Evolutionary conservation across 805 yeast genomes (phyloP).

Genomic region (Scheffersomyces spartinae): DNA sequence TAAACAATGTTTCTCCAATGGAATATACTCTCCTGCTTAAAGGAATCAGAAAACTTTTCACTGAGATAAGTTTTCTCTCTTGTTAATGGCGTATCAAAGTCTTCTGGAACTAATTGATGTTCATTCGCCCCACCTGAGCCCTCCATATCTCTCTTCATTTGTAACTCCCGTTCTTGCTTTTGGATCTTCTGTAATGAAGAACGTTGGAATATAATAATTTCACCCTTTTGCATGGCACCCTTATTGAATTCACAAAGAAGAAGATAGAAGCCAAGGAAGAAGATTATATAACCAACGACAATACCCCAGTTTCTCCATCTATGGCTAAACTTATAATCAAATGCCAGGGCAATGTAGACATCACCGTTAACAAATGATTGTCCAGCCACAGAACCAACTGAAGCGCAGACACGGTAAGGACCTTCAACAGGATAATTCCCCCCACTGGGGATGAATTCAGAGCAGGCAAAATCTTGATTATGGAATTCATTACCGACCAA

Average conservation of each 20-base stretch:
- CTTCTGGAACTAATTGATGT: constrained; percentile 3
- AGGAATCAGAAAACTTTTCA: constrained; percentile 8
- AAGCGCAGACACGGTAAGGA: constrained; percentile 10
- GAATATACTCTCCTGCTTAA: constrained; percentile 51
- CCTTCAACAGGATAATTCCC: constrained; percentile 12
- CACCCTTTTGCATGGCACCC: constrained; percentile 64
- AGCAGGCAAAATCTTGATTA: constrained; percentile 34
- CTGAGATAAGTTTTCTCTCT: constrained; percentile 4
- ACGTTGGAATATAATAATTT: constrained; percentile 47
- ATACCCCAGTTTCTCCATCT: constrained; percentile 63
- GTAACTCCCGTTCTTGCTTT: constrained; percentile 21
- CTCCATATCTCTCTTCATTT: constrained; percentile 15
- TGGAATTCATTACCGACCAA: constrained; percentile 47
- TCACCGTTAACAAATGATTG: constrained; percentile 12
- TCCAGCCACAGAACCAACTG: constrained; percentile 14
- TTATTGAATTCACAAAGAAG: constrained; percentile 43
- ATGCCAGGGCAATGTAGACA: constrained; percentile 26
- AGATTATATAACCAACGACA: constrained; percentile 38
- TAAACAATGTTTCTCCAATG: constrained; percentile 72
- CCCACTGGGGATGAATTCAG: constrained; percentile 37
- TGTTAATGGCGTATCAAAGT: constrained; percentile 1
- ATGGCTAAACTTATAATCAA: constrained; percentile 32
- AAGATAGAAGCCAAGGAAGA: constrained; percentile 45
- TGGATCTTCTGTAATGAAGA: constrained; percentile 35
- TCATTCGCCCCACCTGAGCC: constrained; percentile 5